Evolutionary conservation across 805 yeast species (phyloP).

Genomic region (Metahyphopichia silvanorum): DNA sequence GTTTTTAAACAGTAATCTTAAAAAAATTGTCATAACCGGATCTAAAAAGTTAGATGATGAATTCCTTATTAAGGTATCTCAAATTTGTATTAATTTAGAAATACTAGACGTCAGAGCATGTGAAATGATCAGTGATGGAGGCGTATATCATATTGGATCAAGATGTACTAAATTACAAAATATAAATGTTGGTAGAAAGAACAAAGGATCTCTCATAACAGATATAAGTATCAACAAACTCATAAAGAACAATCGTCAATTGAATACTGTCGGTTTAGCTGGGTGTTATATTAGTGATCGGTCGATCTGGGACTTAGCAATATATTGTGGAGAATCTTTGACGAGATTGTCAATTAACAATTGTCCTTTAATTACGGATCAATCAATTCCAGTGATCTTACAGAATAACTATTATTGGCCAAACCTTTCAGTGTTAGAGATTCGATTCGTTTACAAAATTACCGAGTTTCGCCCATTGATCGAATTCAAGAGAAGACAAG

Average conservation of each 20-base stretch:
- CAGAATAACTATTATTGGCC: slow-evolving; percentile 46
- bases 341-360: slow-evolving; percentile 73
- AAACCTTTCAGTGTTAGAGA: slow-evolving; percentile 69
- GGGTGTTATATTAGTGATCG: slow-evolving; percentile 82
- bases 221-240: slow-evolving; percentile 63
- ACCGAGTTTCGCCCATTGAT: slow-evolving; percentile 62
- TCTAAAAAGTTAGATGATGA: slow-evolving; percentile 59
- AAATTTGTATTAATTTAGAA: slow-evolving; percentile 55
- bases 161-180: slow-evolving; percentile 54
- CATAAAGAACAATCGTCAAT: slow-evolving; percentile 47
- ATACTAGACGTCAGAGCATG: slow-evolving; percentile 82
- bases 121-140: slow-evolving; percentile 70
- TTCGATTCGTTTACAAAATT: slow-evolving; percentile 58
- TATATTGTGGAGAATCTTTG: slow-evolving; percentile 43
- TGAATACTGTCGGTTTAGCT: slow-evolving; percentile 79
- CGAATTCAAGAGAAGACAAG: slow-evolving; percentile 58
- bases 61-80: slow-evolving; percentile 50
- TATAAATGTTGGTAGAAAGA: slow-evolving; percentile 80
- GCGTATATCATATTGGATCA: slow-evolving; percentile 63
- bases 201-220: slow-evolving; percentile 62
- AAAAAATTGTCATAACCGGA: slow-evolving; percentile 67
- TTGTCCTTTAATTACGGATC: slow-evolving; percentile 59
- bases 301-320: slow-evolving; percentile 76
- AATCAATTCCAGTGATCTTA: slow-evolving; percentile 51
- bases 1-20: slow-evolving; percentile 23